Evolutionary conservation across 352 stramenopile genomes (phyloP), one percentile per base, ranked within the genome.

Genomic region (Phytophthora citrophthora): DNA sequence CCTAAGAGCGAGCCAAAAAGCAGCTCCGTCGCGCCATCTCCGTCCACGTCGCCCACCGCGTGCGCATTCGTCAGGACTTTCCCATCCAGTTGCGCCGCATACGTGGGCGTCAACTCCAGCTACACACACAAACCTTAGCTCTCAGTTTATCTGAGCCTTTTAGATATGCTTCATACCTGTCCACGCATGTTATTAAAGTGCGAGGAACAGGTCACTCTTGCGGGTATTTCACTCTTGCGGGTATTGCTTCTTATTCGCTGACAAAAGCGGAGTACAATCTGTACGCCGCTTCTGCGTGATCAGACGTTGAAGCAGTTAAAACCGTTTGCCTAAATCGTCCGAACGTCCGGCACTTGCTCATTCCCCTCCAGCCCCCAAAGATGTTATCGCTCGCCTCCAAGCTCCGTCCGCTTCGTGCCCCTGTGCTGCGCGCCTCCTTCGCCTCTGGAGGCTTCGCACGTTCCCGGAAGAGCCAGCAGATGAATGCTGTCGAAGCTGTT

Each of bases 51-150:
- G 13, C 72, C 86, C 31, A 80, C 70, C 6, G 82, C 81, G 48
- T 82, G 67, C 40, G 86, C 86, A 70, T 93, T 93, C 20, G 79
- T 70, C 56, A 94, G 57, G 31, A 93, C 77, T 55, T 90, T 88
- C 27, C 67, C 82, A 36, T 88, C 82, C 57, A 93, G 67, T 44
- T 90, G 75, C 55, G 70, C 62, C 51, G 73, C 59, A 41, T 83
- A 89, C 32, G 78, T 83, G 45, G 84, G 82, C 18, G 84, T 76
- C 41, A 93, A 66, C 64, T 93, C 82, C 27, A 93, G 63, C 82
- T 93, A 62, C 12, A 57, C 13, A 58, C 24, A 65, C 36, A 50
- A 29, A 43, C 16, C 15, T 58, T 36, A 66, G 39, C 10, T 44
- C 12, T 13, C 54, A 16, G 23, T 15, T 24, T 12, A 44, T 44